A percentile compares a stretch with the other conserved stretches of the same genome.
Conservation (phyloP, 2,329 filamentous ascomycete species). For the Trichoderma asperellum region DNA sequence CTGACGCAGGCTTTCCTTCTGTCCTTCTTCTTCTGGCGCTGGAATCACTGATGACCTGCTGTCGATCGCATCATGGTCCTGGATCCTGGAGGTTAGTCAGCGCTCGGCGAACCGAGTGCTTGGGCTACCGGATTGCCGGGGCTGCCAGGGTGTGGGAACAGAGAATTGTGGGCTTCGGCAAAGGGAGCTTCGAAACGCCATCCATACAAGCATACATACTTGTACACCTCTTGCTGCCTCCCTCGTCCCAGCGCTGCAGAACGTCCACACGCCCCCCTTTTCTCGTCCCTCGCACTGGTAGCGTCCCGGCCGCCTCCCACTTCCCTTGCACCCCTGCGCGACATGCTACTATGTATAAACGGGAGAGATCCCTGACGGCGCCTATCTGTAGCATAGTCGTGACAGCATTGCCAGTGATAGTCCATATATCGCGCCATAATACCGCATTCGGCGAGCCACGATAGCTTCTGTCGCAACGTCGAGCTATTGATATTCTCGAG, state of each 20-base stretch:
- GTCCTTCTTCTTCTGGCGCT: not conserved
- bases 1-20: not conserved
- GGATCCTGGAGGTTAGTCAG: slow-evolving; percentile 12
- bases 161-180: slow-evolving; percentile 12
- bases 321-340: slow-evolving; percentile 7
- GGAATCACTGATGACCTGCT: slow-evolving; percentile 1
- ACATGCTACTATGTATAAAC: slow-evolving; percentile 19
- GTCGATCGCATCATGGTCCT: slow-evolving; percentile 15
- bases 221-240: slow-evolving; percentile 2
- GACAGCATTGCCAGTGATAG: not conserved
- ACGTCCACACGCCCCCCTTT: slow-evolving; percentile 27
- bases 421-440: slow-evolving; percentile 18
- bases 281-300: not conserved
- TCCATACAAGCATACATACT: slow-evolving; percentile 1
- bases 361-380: slow-evolving; percentile 1
- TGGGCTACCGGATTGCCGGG: slow-evolving; percentile 28
- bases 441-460: slow-evolving; percentile 12
- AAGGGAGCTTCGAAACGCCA: slow-evolving; percentile 20
- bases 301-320: slow-evolving; percentile 24
- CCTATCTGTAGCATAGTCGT: not conserved
- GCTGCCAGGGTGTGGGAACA: slow-evolving; percentile 18
- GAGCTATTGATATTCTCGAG: not conserved
- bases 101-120: slow-evolving; percentile 25
- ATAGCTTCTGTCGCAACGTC: not conserved
- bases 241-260: slow-evolving; percentile 21